Conservation (phyloP, 768 basidiomycete species). For the Amyloporia xantha region DNA sequence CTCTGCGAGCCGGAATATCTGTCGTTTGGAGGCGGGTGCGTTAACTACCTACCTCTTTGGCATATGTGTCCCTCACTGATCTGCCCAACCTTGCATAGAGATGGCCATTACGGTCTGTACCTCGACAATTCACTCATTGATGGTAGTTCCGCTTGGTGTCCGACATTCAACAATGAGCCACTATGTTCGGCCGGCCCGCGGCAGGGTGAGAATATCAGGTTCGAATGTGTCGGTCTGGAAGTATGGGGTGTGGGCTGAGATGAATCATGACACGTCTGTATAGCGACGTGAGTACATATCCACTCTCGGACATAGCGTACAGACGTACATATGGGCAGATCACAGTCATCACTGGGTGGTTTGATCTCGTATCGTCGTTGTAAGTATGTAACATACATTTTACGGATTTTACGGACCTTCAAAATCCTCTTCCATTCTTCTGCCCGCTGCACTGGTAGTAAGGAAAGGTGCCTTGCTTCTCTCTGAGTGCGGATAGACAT, state of each 20-base stretch:
- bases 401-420: too few relatives aligned
- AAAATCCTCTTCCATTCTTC: too few relatives aligned
- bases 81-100: conserved; percentile 6
- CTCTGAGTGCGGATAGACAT: too few relatives aligned
- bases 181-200: conserved; percentile 48
- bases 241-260: conserved; percentile 71
- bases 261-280: too few relatives aligned
- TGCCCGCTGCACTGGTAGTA: too few relatives aligned
- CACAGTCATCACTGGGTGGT: too few relatives aligned
- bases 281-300: too few relatives aligned
- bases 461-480: too few relatives aligned
- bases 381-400: too few relatives aligned
- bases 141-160: conserved; percentile 80
- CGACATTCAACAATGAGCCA: conserved; percentile 83
- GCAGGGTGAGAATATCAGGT: conserved; percentile 49
- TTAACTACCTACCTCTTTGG: background rate
- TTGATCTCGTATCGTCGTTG: too few relatives aligned
- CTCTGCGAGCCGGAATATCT: conserved; percentile 76
- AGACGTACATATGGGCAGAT: too few relatives aligned
- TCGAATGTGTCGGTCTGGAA: conserved; percentile 89
- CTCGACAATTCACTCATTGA: conserved; percentile 75
- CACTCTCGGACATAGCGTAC: too few relatives aligned
- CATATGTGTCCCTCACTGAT: background rate
- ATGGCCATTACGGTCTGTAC: conserved; percentile 66
- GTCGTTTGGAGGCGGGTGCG: conserved; percentile 88